Evolutionary conservation across 2,329 filamentous ascomycete species (phyloP), one percentile per base, ranked within the genome.

Genomic region (Parastagonospora avenae): DNA sequence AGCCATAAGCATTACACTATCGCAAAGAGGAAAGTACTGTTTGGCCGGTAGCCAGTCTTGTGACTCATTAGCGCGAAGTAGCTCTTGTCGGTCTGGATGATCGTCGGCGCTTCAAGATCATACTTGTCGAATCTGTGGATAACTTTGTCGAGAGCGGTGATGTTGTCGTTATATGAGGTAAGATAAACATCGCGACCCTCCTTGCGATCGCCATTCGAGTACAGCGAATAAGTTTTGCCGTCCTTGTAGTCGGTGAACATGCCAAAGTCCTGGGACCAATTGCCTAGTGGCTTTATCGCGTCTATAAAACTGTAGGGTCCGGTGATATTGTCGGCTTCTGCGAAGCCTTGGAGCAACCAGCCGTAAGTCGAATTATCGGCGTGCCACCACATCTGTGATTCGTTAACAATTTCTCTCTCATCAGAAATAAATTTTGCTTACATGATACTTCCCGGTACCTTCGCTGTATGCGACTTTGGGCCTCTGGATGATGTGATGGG

Each of bases 191-290:
- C 83, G 1, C 83, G 77, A 1, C 79, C 83, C 48, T 85, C 76
- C 2, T 64, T 70, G 0, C 77, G 71, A 54, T 86, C 83, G 1
- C 83, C 83, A 39, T 85, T 86, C 1, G 82, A 85, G 68, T 85
- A 85, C 1, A 85, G 71, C 0, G 82, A 77, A 52, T 85, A 85
- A 0, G 80, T 78, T 0, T 76, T 75, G 9, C 82, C 81, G 36
- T 83, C 77, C 50, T 84, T 84, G 67, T 82, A 82, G 58, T 86
- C 83, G 4, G 80, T 82, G 54, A 86, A 85, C 16, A 85, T 73
- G 8, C 83, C 83, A 39, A 84, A 86, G 48, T 86, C 83, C 55
- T 86, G 83, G 0, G 81, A 84, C 83, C 83, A 85, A 64, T 85
- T 86, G 1, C 83, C 83, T 0, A 85, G 76, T 0, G 83, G 83